Percentiles rank a stretch among this genome's conserved stretches.
Conservation (phyloP, 2,329 filamentous ascomycete species). For the Aspergillus novoparasiticus region DNA sequence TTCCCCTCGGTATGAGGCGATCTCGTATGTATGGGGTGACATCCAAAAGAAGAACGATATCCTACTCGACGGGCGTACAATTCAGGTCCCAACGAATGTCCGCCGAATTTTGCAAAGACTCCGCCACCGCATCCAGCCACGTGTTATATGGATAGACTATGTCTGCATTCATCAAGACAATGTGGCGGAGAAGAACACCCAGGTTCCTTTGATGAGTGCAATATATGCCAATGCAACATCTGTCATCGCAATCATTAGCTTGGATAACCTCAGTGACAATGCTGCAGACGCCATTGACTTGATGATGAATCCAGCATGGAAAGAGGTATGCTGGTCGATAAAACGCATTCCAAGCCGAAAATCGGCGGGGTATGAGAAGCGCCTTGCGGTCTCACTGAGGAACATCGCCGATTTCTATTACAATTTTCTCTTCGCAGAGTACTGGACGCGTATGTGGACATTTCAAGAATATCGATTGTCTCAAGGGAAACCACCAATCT, state of each 20-base stretch:
- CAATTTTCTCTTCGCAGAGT: neutral
- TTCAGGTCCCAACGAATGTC: neutral
- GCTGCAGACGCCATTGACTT: too few relatives aligned
- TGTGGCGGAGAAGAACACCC: constrained; percentile 6
- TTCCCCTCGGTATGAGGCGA: neutral
- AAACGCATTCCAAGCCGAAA: too few relatives aligned
- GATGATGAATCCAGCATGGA: too few relatives aligned
- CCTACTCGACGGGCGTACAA: neutral
- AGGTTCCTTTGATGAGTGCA: constrained; percentile 11
- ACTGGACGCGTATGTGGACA: constrained; percentile 14
- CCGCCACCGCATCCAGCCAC: neutral
- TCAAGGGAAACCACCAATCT: neutral
- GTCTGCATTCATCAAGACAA: constrained; percentile 12
- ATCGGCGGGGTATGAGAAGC: too few relatives aligned
- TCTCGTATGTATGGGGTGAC: neutral
- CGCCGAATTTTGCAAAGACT: neutral
- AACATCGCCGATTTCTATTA: too few relatives aligned
- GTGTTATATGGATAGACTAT: constrained; percentile 6
- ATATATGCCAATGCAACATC: constrained; percentile 4
- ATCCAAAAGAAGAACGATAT: neutral
- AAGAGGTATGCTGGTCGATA: too few relatives aligned
- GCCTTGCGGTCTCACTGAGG: too few relatives aligned
- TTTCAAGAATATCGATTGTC: constrained; percentile 14
- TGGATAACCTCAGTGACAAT: too few relatives aligned
- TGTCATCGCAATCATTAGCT: too few relatives aligned